Conservation (phyloP, 139 green algal genomes). For the Coccomyxa sp. region DNA sequence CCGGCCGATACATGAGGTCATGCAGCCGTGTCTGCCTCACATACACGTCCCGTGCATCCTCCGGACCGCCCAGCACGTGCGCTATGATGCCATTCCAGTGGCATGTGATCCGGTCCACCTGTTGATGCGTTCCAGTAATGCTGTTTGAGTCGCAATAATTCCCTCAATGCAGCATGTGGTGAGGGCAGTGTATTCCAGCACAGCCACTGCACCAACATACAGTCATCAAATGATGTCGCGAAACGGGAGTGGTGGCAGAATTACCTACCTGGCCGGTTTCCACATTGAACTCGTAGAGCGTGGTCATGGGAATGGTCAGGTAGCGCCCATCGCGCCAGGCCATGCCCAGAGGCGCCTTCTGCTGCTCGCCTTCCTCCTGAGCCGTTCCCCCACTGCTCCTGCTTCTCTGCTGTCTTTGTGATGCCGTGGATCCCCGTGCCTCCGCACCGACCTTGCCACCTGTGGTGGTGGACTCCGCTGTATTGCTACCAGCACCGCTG, state of each 20-base stretch:
- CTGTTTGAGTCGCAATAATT: not conserved
- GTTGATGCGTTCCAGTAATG: not conserved
- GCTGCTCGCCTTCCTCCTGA: not conserved
- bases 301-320: constrained; percentile 1
- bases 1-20: not conserved
- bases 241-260: not conserved
- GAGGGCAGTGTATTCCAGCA: not conserved
- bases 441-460: too few species aligned
- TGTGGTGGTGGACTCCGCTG: too few species aligned
- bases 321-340: constrained; percentile 1
- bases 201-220: not conserved
- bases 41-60: not conserved
- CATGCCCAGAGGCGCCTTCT: not conserved
- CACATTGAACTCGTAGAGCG: not conserved
- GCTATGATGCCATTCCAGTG: not conserved
- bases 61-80: not conserved
- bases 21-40: not conserved
- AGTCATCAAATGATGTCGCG: not conserved
- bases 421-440: too few species aligned
- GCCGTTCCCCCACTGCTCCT: too few species aligned
- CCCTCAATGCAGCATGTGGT: not conserved
- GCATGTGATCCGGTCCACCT: not conserved
- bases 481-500: too few species aligned
- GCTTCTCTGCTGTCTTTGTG: too few species aligned
- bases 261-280: not conserved